Base-by-base conservation (phyloP, 139 green algal genomes). In the Chlamydomonas eustigma region DNA sequence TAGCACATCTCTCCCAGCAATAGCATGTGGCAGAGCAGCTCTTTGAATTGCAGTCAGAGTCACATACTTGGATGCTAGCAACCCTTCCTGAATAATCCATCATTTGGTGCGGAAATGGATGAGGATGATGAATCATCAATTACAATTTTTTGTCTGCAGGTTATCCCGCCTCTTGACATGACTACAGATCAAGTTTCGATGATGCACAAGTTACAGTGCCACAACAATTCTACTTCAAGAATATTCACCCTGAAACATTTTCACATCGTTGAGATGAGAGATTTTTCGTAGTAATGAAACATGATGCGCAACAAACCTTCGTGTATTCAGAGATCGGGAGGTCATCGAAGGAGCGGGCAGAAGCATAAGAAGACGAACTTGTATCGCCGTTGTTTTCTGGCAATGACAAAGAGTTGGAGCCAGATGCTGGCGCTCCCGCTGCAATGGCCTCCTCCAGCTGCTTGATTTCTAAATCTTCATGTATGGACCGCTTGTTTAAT, bases 21-120 rank as follows among this genome's bases (percentile, higher is more conserved):
- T 86, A 4, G 94, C 94, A 58, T 98, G 94, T 0, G 96, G 96
- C 36, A 99, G 71, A 2, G 93, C 87, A 12, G 93, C 91, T 0
- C 92, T 81, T 86, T 99, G 96, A 38, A 99, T 95, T 6, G 94
- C 96, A 2, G 96, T 99, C 74, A 95, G 72, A 1, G 36, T 83
- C 1, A 81, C 75, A 58, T 87, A 97, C 31, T 88, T 87, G 72
- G 80, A 71, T 6, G 87, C 82, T 30, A 44, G 64, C 30, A 96
- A 78, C 0, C 80, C 90, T 35, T 88, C 82, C 31, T 85, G 81
- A n/a, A 83, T 93, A 72, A 2, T 69, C 18, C 52, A 68, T 76
- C 4, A 73, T 76, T 71, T 83, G 73, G 31, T 78, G 71, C 6
- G 78, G 77, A 0, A 88, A 50, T 2, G 83, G 83, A 6, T 85